Evolutionary conservation across 2,329 filamentous ascomycete genomes (phyloP).

Genomic region (Colletotrichum salicis): DNA sequence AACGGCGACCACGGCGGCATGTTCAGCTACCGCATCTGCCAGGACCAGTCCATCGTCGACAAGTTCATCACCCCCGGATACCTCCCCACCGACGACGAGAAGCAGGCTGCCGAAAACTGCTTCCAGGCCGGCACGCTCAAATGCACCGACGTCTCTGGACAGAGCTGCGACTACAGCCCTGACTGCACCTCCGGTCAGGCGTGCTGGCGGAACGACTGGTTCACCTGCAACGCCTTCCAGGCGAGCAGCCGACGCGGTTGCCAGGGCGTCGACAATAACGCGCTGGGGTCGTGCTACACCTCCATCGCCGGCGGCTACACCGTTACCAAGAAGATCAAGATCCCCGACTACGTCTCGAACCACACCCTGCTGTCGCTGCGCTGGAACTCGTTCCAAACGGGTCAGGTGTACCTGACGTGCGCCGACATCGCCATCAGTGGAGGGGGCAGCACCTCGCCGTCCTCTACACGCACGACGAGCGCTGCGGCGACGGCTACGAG

Average conservation of each 20-base stretch:
- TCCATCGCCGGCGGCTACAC: constrained; percentile 64
- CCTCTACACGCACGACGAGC: constrained; percentile 36
- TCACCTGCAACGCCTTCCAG: constrained; percentile 61
- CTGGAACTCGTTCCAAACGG: constrained; percentile 66
- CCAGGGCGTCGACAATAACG: constrained; percentile 57
- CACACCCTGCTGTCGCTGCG: constrained; percentile 64
- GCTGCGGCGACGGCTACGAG: constrained; percentile 35
- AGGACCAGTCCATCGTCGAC: constrained; percentile 61
- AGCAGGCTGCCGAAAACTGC: constrained; percentile 63
- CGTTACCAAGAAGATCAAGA: constrained; percentile 61
- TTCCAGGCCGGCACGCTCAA: constrained; percentile 58
- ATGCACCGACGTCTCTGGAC: constrained; percentile 61
- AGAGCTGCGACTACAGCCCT: constrained; percentile 58
- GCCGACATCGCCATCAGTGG: constrained; percentile 60
- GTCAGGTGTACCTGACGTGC: constrained; percentile 64
- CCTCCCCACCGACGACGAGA: constrained; percentile 61
- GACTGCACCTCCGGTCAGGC: constrained; percentile 56
- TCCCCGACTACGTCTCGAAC: constrained; percentile 58
- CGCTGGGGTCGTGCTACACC: constrained; percentile 58
- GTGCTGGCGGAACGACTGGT: constrained; percentile 64
- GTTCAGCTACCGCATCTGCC: constrained; percentile 65
- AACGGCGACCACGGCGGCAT: constrained; percentile 68
- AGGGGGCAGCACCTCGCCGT: constrained; percentile 26
- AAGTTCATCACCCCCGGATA: constrained; percentile 59
- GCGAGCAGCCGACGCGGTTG: constrained; percentile 49